These are phyloP conservation scores for Fusarium foetens DNA, from an alignment of 2,329 filamentous ascomycete species.

Conservation along the genomic window DNA sequence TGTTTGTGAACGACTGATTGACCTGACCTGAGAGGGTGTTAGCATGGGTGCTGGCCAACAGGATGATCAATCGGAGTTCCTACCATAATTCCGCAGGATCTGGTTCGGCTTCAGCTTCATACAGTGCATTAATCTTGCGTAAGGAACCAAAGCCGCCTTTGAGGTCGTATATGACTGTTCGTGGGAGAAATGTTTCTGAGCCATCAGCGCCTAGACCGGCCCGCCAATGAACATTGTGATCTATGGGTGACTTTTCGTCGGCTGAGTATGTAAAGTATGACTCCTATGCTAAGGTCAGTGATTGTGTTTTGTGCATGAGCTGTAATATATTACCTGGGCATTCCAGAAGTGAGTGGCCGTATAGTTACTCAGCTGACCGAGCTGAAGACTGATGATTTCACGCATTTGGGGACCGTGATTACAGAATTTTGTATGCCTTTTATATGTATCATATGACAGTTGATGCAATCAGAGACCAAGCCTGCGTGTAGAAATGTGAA, in stretches of 20 bases:
- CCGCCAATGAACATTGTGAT: slow-evolving; percentile 82
- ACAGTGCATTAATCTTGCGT: slow-evolving; percentile 87
- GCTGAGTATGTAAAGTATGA: slow-evolving; percentile 93
- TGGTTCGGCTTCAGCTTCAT: slow-evolving; percentile 65
- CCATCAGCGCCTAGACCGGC: slow-evolving; percentile 85
- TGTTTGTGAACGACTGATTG: slow-evolving; percentile 75
- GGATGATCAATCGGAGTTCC: slow-evolving; percentile 6
- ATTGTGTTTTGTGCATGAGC: neutral
- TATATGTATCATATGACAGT: neutral
- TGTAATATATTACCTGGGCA: slow-evolving; percentile 68
- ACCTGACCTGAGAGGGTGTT: slow-evolving; percentile 64
- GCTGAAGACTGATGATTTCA: slow-evolving; percentile 93
- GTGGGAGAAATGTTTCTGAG: slow-evolving; percentile 89
- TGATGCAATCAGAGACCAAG: neutral
- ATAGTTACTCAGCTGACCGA: slow-evolving; percentile 93
- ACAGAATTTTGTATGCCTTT: neutral
- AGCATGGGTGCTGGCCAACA: neutral
- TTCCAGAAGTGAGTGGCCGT: slow-evolving; percentile 98
- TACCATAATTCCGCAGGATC: slow-evolving; percentile 50
- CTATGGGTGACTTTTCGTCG: slow-evolving; percentile 47
- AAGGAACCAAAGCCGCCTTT: slow-evolving; percentile 93
- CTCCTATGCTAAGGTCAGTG: slow-evolving; percentile 67
- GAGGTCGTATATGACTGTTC: slow-evolving; percentile 92
- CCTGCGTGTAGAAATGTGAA: neutral
- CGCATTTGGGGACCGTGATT: slow-evolving; percentile 70